A percentile compares a stretch with the other conserved stretches of the same genome.
phyloP scores from a whole-genome alignment of 345 rosid genomes.

The Boechera retrofracta region DNA sequence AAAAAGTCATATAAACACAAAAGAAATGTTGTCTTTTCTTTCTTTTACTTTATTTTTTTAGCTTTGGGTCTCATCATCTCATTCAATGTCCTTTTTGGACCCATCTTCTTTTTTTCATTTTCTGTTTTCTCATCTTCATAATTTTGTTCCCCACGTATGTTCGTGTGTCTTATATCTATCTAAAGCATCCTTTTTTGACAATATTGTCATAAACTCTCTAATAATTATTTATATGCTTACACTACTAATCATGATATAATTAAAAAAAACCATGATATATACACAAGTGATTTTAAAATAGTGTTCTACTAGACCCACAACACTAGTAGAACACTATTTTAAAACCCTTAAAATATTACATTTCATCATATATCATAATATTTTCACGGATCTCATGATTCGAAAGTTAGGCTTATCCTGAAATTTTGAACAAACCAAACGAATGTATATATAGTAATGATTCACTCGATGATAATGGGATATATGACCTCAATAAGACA shows the following conservation, averaged over 20 bases:
- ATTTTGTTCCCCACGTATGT: slow-evolving; percentile 44
- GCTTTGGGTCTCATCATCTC: slow-evolving; percentile 40
- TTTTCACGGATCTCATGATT: slow-evolving; percentile 16
- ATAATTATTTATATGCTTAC: background rate
- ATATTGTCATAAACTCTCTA: slow-evolving; percentile 8
- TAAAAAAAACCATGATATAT: background rate
- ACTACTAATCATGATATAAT: slow-evolving; percentile 10
- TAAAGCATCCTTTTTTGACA: slow-evolving; percentile 34
- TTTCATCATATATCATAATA: slow-evolving; percentile 37
- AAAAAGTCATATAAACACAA: slow-evolving; percentile 34
- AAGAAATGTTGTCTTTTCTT: slow-evolving; percentile 21
- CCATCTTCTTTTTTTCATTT: slow-evolving; percentile 40
- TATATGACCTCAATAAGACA: background rate
- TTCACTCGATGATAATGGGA: background rate
- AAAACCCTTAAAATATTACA: slow-evolving; percentile 23
- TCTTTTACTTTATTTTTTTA: slow-evolving; percentile 10
- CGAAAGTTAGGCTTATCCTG: slow-evolving; percentile 22
- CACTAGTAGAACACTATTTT: background rate
- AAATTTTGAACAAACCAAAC: slow-evolving; percentile 28
- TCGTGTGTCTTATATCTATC: slow-evolving; percentile 30
- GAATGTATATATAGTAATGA: background rate
- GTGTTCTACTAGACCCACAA: slow-evolving; percentile 11
- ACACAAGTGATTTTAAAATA: background rate
- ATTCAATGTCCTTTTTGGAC: slow-evolving; percentile 45
- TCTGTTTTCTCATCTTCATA: slow-evolving; percentile 36